Conservation (phyloP, 2,329 filamentous ascomycete genomes). For the Aspergillus ochraceus region DNA sequence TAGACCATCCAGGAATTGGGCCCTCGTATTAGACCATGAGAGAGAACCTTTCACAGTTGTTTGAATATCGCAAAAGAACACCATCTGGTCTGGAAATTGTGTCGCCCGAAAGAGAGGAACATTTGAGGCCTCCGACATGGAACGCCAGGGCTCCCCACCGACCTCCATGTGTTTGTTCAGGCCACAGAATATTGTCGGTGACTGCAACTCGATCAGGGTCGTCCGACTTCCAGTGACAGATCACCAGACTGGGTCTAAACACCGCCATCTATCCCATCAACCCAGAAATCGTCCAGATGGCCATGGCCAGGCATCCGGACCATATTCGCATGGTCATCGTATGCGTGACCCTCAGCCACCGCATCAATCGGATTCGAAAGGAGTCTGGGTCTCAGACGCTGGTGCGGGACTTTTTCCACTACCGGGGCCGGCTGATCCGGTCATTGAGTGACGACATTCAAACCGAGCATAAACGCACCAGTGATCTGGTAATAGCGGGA, state of each 20-base stretch:
- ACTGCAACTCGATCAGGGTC: not conserved
- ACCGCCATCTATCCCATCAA: slow-evolving; percentile 27
- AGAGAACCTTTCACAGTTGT: too few species aligned
- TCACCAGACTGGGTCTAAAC: slow-evolving; percentile 27
- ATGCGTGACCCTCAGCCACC: slow-evolving; percentile 36
- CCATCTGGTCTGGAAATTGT: too few species aligned
- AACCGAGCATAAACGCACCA: slow-evolving; percentile 15
- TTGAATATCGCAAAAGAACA: too few species aligned
- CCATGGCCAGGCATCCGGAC: slow-evolving; percentile 23
- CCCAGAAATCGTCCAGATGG: slow-evolving; percentile 15
- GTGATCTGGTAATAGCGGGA: slow-evolving; percentile 32
- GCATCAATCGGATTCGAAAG: slow-evolving; percentile 29
- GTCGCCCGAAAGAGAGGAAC: too few species aligned
- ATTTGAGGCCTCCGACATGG: too few species aligned
- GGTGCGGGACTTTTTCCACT: slow-evolving; percentile 27
- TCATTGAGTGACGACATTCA: slow-evolving; percentile 30
- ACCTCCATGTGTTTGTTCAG: slow-evolving; percentile 22
- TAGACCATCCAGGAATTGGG: too few species aligned
- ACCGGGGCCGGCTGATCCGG: slow-evolving; percentile 32
- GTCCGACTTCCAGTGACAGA: not conserved
- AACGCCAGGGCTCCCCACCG: slow-evolving; percentile 2
- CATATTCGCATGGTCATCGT: slow-evolving; percentile 30
- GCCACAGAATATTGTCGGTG: slow-evolving; percentile 34
- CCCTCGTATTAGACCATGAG: too few species aligned
- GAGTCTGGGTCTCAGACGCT: slow-evolving; percentile 18